Base-by-base conservation (phyloP, 768 basidiomycete genomes). In the Suillus sp. region DNA sequence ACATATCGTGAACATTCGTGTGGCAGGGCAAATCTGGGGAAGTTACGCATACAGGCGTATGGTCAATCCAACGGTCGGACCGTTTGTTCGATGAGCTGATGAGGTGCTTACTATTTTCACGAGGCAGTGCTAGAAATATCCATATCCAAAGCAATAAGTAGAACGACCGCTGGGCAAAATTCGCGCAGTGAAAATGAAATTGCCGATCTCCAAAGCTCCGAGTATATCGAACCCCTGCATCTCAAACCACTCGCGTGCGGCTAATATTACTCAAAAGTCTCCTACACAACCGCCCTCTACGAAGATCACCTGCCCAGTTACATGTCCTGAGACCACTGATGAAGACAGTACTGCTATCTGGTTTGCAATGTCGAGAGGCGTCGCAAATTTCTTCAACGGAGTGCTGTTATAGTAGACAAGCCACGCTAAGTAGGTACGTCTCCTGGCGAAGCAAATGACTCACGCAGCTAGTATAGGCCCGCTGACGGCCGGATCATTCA, bases 391-490 rank as follows among this genome's bases (percentile, higher is more conserved):
- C 73, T 85, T 90, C 60, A 92, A 75, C 1, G 90, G 89, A 1
- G 84, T 90, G 14, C 89, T 91, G 64, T 1, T 27, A 38, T 30
- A 27, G 42, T n/a, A 42, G 30, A 20, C 61, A 27, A 45, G 34
- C 32, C n/a, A 20, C 16, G 2, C 16, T 30, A 30, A 18, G 27
- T 18, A 51, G 50, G 9, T 51, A 51, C 4, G 9, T 25, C 42
- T 11, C 22, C 25, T 22, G n/a, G 25, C 8, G 14, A 54, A 13
- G 14, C 45, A 35, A 18, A 20, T 7, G 4, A 74, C 85, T 67
- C 71, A 91, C 90, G 88, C 89, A 20, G 90, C 90, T 10, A 91
- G 72, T 3, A 87, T 84, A 1, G 77, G 80, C 66, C 89, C 86
- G 1, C 84, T 74, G 16, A 86, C 77, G 7, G 75, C 63, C 0